Evolutionary conservation across 1,284 basidiomycete species (phyloP).

Genomic region (Trichosporon inkin): DNA sequence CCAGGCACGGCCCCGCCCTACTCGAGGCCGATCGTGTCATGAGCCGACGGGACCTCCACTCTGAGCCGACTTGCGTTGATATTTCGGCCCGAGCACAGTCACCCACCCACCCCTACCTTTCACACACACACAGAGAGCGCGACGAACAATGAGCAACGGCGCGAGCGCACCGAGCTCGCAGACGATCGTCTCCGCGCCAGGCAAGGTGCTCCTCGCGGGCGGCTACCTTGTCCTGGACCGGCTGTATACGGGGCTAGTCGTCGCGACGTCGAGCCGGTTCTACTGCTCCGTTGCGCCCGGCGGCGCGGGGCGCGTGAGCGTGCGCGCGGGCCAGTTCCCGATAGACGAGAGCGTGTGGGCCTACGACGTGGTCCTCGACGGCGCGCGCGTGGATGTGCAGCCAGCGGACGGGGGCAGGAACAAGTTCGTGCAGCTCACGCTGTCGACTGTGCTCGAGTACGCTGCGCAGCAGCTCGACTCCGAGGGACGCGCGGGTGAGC

Average conservation of each 20-base stretch:
- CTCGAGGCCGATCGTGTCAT: slow-evolving; percentile 6
- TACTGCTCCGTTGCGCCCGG: slow-evolving; percentile 59
- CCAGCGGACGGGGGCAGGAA: slow-evolving; percentile 55
- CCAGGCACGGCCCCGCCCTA: not conserved
- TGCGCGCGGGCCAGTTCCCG: slow-evolving; percentile 87
- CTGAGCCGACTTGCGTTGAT: not conserved
- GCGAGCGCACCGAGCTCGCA: not conserved
- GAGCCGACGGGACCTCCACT: slow-evolving; percentile 8
- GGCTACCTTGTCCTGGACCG: slow-evolving; percentile 91
- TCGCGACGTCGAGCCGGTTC: slow-evolving; percentile 89
- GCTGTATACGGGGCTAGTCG: slow-evolving; percentile 72
- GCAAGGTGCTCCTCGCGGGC: slow-evolving; percentile 90
- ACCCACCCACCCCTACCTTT: not conserved
- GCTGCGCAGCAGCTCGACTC: slow-evolving; percentile 54
- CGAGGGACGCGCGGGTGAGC: slow-evolving; percentile 53
- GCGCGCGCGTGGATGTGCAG: slow-evolving; percentile 16
- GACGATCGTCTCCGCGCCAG: slow-evolving; percentile 78
- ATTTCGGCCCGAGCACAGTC: not conserved
- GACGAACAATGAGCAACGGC: not conserved
- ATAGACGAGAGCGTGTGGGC: slow-evolving; percentile 64
- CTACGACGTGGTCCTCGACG: slow-evolving; percentile 56
- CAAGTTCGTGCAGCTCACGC: slow-evolving; percentile 85
- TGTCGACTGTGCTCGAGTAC: slow-evolving; percentile 70
- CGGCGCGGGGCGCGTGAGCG: slow-evolving; percentile 54
- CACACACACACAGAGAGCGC: not conserved